A percentile compares a stretch with the other conserved stretches of the same genome.
Evolutionary conservation across 345 rosid species (phyloP).

Genomic region (Syzygium oleosum): DNA sequence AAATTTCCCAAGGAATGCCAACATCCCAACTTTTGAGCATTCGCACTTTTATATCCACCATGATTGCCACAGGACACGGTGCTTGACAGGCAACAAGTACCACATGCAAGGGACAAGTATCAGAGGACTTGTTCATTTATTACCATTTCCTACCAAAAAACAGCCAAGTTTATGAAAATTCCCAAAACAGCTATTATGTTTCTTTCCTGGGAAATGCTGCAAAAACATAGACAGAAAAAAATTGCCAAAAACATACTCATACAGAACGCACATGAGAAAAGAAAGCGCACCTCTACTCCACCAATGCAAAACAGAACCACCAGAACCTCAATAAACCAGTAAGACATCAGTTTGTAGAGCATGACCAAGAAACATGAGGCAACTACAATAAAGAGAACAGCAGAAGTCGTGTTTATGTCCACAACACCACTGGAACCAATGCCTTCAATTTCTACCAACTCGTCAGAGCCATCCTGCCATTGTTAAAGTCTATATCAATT

Average conservation of each 20-base stretch:
- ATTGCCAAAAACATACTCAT: background rate
- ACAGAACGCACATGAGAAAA: background rate
- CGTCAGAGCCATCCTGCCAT: conserved; percentile 76
- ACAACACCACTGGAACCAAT: conserved; percentile 53
- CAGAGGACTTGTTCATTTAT: background rate
- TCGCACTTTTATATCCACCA: background rate
- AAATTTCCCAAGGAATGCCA: background rate
- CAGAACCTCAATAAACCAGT: conserved; percentile 86
- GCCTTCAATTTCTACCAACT: conserved; percentile 28
- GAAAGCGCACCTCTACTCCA: conserved; percentile 71
- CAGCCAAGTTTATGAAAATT: background rate
- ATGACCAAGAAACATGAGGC: conserved; percentile 94
- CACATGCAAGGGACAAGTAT: background rate
- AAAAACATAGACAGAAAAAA: background rate
- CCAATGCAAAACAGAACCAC: conserved; percentile 95
- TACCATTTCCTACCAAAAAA: background rate
- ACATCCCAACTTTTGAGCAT: background rate
- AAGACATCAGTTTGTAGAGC: conserved; percentile 97
- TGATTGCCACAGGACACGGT: background rate
- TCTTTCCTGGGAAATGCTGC: background rate
- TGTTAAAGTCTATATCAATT: background rate
- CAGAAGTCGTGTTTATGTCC: conserved; percentile 67
- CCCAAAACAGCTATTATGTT: background rate
- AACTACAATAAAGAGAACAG: conserved; percentile 77
- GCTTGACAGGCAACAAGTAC: background rate